Evolutionary conservation across 345 rosid genomes (phyloP), one percentile per base, ranked within the genome.

Genomic region (Nasturtium officinale): DNA sequence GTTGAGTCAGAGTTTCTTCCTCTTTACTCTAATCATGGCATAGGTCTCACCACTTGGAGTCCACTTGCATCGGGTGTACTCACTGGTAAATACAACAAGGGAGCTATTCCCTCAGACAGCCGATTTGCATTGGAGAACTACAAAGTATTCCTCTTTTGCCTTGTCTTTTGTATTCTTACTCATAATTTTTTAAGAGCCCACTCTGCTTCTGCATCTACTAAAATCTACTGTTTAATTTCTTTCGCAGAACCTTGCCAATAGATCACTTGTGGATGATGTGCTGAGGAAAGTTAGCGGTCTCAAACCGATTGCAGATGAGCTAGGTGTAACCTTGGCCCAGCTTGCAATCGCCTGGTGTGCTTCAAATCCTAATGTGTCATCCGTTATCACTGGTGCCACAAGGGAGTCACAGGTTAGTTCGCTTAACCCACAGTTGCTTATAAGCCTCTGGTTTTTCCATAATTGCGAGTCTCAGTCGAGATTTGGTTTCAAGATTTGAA

Each of bases 331-430:
- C 16, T 81, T 90, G 60, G 87, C 99, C 82, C 99, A 95, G 80
- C 96, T 95, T 67, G 88, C 98, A 9, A 90, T 95, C 75, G 99
- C 98, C 3, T 95, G 99, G 99, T 95, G 98, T 82, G 99, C 99
- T 71, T 81, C 90, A 48, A 95, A 95, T 79, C 98, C 96, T 57
- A 91, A 91, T 63, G 98, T 95, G 20, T 91, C 99, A 46, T 90
- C 99, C 1, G 97, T 95, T 28, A 88, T 91, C 60, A 91, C 99
- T 2, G 96, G 98, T 79, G 98, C 99, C 63, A 95, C 99, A 32
- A 95, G 89, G 81, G 98, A 95, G 69, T 86, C 91, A 65, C 99
- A 95, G 98, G 96, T 95, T 42, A 54, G 87, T 73, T 71, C 7
- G n/a, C 10, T 32, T 3, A 32, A 42, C 23, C 65, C 67, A 74